Evolutionary conservation across 2,329 filamentous ascomycete species (phyloP).

Genomic region (Verticillium dahliae): DNA sequence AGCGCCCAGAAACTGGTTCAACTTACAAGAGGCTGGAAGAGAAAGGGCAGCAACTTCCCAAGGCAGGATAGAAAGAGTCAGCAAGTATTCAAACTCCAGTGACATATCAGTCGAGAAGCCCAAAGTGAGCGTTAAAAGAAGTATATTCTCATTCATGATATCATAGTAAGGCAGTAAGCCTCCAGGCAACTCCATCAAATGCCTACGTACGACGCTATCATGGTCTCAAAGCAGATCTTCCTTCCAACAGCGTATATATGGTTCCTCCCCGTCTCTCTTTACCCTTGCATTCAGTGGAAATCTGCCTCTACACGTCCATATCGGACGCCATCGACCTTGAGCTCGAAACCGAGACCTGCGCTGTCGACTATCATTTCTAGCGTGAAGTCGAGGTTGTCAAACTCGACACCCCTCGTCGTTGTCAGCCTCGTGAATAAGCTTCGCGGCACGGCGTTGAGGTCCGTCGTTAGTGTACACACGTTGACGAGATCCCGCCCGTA

Average conservation of each 20-base stretch:
- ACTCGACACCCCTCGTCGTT: conserved; percentile 73
- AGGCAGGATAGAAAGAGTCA: too few species aligned
- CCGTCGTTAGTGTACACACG: conserved; percentile 76
- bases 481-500: conserved; percentile 58
- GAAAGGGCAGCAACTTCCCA: too few species aligned
- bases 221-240: neutral
- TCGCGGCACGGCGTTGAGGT: conserved; percentile 68
- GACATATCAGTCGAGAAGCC: too few species aligned
- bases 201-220: neutral
- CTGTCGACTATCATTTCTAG: conserved; percentile 79
- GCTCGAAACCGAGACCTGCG: conserved; percentile 68
- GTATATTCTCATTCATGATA: neutral
- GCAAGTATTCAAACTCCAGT: too few species aligned
- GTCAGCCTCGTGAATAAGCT: conserved; percentile 68
- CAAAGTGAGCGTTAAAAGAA: neutral
- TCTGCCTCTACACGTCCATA: conserved; percentile 74
- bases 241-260: neutral
- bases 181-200: neutral
- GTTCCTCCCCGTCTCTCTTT: neutral
- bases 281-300: conserved; percentile 50
- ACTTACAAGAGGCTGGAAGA: too few species aligned
- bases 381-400: conserved; percentile 76
- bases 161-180: neutral
- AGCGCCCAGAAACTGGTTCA: too few species aligned
- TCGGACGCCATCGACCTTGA: conserved; percentile 70